Evolutionary conservation across 2,329 filamentous ascomycete genomes (phyloP), one percentile per base, ranked within the genome.

Genomic region (Cordyceps cicadae): DNA sequence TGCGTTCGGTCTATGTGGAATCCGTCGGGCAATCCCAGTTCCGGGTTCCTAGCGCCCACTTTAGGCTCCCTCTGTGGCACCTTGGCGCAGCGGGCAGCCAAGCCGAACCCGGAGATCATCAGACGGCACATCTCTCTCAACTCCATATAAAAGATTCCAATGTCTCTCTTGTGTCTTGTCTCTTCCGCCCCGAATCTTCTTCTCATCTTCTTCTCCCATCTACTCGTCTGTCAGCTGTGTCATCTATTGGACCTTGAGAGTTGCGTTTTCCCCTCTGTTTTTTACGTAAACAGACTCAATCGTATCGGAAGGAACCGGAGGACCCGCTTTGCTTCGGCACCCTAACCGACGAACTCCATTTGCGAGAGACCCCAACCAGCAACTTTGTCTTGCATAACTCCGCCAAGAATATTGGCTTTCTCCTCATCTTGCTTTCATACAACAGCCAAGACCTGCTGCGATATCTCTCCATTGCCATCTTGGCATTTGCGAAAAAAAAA

Each of bases 281-380:
- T 15, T 43, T n/a, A n/a, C 17, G 6, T 17, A 43, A 43, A 43
- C 9, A 37, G 34, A 43, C 39, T n/a, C 39, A n/a, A 21, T 17
- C 17, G 9, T 39, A 52, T 52, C 56, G 56, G 56, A 59, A 51
- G 48, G 56, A 59, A 51, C n/a, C 56, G 48, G 48, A 43, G 34
- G 56, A 59, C 48, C 56, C 56, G 56, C 56, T 59, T 51, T 45
- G 8, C 21, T 46, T 59, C 48, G 56, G 56, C 48, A 59, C 48
- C 56, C 14, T 37, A 59, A 8, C 56, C 56, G 56, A 59, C 19
- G 21, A 19, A 52, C 48, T 21, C 29, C 45, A 50, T 26, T 21
- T 3, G 24, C 19, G n/a, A 37, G n/a, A 37, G 24, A 54, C 52
- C 14, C 17, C 34, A 11, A 54, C 52, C 21, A 29, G 17, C 12